Conservation (phyloP, 352 stramenopile genomes). For the Phytophthora aleatoria region DNA sequence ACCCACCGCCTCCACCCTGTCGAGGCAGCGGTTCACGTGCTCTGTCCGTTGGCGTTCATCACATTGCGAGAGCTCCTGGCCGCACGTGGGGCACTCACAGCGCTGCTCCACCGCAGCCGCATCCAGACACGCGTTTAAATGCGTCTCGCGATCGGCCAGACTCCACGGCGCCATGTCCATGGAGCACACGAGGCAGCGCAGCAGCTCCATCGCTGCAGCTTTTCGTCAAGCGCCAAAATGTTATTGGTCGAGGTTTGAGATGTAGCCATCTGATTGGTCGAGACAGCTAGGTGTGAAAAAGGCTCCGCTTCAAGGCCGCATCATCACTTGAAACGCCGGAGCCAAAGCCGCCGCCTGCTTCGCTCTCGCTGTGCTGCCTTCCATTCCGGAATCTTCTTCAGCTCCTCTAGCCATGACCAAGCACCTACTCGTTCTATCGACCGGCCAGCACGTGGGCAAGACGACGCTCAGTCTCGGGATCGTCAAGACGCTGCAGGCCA, state of each 20-base stretch:
- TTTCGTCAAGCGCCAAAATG: constrained; percentile 4
- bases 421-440: constrained; percentile 88
- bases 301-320: constrained; percentile 12
- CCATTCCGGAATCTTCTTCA: neutral
- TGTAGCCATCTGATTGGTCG: constrained; percentile 3
- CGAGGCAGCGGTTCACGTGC: constrained; percentile 76
- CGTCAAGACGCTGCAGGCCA: constrained; percentile 93
- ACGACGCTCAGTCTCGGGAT: constrained; percentile 96
- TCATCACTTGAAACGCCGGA: constrained; percentile 25
- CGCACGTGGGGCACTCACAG: constrained; percentile 64
- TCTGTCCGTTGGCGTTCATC: constrained; percentile 67
- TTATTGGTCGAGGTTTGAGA: constrained; percentile 6
- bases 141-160: constrained; percentile 54
- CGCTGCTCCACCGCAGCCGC: constrained; percentile 21
- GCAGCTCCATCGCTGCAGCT: constrained; percentile 9
- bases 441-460: constrained; percentile 97
- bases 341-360: neutral
- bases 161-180: constrained; percentile 59
- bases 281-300: neutral
- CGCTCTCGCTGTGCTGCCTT: neutral
- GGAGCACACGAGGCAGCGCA: constrained; percentile 64
- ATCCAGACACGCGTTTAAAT: constrained; percentile 85
- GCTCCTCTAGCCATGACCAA: constrained; percentile 46
- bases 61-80: constrained; percentile 60
- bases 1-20: constrained; percentile 23